A percentile compares a stretch with the other conserved stretches of the same genome.
Conservation (phyloP, 768 basidiomycete species). For the Termitomyces sp. region DNA sequence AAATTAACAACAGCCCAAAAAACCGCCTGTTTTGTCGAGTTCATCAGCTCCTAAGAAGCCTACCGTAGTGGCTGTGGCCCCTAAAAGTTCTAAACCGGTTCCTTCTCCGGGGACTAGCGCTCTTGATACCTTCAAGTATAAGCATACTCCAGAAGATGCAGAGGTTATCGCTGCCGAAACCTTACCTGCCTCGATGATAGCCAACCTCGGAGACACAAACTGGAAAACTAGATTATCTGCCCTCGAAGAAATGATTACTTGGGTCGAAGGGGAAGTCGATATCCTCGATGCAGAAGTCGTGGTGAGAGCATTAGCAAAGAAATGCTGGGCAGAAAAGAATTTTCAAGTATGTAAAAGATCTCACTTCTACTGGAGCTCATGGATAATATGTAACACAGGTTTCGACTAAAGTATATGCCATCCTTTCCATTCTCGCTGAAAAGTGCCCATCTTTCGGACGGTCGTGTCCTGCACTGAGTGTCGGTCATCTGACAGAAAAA, state of each 20-base stretch:
- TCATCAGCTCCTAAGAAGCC: slow-evolving; percentile 42
- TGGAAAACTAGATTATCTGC: slow-evolving; percentile 93
- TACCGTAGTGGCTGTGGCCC: slow-evolving; percentile 29
- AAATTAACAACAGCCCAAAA: slow-evolving; percentile 43
- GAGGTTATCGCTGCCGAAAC: slow-evolving; percentile 70
- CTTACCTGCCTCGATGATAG: slow-evolving; percentile 68
- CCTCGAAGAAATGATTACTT: slow-evolving; percentile 78
- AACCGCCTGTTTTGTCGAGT: slow-evolving; percentile 33
- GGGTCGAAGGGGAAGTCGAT: slow-evolving; percentile 70
- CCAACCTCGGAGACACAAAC: slow-evolving; percentile 78
- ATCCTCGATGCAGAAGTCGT: slow-evolving; percentile 84
- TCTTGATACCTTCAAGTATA: slow-evolving; percentile 87
- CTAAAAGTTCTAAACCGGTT: slow-evolving; percentile 42
- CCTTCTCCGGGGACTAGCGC: slow-evolving; percentile 46
- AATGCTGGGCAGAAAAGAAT: slow-evolving; percentile 98
- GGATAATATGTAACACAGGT: slow-evolving; percentile 51
- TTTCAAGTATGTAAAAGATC: slow-evolving; percentile 68
- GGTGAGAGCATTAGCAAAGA: slow-evolving; percentile 83
- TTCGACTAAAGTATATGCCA: slow-evolving; percentile 82
- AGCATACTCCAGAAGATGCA: slow-evolving; percentile 89
- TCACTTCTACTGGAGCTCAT: background rate
- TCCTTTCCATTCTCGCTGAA: slow-evolving; percentile 71
- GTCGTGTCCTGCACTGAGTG: slow-evolving; percentile 77
- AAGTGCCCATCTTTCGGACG: slow-evolving; percentile 80
- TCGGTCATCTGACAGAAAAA: slow-evolving; percentile 87